Percentiles rank a stretch among this genome's conserved stretches.
These are phyloP conservation scores for Diplodia sapinea DNA, from an alignment of 2,329 filamentous ascomycete species.

Conservation along the genomic window DNA sequence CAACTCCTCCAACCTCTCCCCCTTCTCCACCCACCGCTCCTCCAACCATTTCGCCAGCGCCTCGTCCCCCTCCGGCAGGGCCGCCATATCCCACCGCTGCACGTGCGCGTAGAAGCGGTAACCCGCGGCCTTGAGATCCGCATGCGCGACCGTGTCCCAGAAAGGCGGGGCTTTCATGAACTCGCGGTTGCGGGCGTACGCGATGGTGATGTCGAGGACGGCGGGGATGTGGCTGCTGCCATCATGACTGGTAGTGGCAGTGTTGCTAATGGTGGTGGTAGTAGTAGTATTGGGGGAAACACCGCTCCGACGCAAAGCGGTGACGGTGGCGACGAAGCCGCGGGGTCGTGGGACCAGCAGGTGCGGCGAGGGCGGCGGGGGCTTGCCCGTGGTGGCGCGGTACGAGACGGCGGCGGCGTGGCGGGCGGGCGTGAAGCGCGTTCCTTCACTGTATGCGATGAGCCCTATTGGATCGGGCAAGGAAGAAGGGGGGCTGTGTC, in stretches of 20 bases:
- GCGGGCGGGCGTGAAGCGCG: conserved; percentile 62
- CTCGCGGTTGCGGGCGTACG: conserved; percentile 40
- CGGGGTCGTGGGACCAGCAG: conserved; percentile 66
- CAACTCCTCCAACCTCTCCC: conserved; percentile 42
- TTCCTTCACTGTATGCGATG: conserved; percentile 69
- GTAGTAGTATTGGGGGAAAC: no score
- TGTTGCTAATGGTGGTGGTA: no score
- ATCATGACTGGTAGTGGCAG: no score
- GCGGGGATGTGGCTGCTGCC: conserved; percentile 40
- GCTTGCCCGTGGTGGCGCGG: conserved; percentile 58
- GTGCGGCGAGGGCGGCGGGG: conserved; percentile 59
- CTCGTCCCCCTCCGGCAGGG: conserved; percentile 40
- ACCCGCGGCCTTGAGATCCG: conserved; percentile 35
- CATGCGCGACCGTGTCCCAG: conserved; percentile 39
- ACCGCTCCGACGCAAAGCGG: conserved; percentile 51
- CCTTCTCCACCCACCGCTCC: conserved; percentile 46
- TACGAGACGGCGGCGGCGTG: conserved; percentile 58
- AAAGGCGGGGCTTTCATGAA: conserved; percentile 45
- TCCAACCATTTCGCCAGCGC: conserved; percentile 46
- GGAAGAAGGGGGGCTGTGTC: conserved; percentile 2
- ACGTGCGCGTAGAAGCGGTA: conserved; percentile 46
- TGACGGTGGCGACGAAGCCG: conserved; percentile 65
- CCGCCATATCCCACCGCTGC: conserved; percentile 39
- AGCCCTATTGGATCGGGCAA: conserved; percentile 58
- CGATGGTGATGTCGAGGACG: conserved; percentile 50